Conservation (phyloP, 169 alveolate genomes). For the Cryptosporidium meleagridis region DNA sequence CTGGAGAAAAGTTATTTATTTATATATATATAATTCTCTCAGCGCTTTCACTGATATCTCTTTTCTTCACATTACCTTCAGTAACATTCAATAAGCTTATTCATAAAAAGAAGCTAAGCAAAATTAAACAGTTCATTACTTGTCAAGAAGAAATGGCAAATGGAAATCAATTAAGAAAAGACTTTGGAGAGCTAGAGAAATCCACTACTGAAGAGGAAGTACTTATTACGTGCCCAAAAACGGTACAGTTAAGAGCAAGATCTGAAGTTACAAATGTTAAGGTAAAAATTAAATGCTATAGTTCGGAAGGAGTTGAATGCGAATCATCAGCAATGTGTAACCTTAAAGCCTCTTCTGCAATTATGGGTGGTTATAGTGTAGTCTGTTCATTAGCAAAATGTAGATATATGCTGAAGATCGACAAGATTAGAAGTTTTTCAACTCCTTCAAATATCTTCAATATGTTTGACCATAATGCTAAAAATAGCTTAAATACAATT, state of each 20-base stretch:
- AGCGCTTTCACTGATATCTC: constrained; percentile 20
- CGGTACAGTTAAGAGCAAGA: constrained; percentile 17
- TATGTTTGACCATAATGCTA: not conserved
- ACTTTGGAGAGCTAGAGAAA: not conserved
- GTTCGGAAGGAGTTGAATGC: constrained; percentile 1
- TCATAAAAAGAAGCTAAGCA: not conserved
- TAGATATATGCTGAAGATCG: constrained; percentile 17
- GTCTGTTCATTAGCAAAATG: constrained; percentile 67
- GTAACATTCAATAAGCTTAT: constrained; percentile 57
- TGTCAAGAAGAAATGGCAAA: constrained; percentile 35
- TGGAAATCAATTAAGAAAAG: constrained; percentile 1
- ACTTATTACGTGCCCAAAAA: constrained; percentile 21
- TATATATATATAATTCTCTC: constrained; percentile 38
- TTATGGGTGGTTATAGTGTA: constrained; percentile 74
- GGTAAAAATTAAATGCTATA: constrained; percentile 1
- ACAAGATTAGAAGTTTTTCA: constrained; percentile 45
- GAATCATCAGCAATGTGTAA: constrained; percentile 34
- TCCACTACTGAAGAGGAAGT: not conserved
- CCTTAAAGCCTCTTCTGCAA: constrained; percentile 62
- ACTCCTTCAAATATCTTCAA: not conserved
- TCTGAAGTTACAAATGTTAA: constrained; percentile 56
- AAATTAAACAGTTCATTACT: constrained; percentile 33
- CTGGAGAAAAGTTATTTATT: constrained; percentile 35
- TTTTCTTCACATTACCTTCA: constrained; percentile 47
- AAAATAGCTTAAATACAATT: not conserved